Percentiles rank a stretch among this genome's conserved stretches.
Conservation (phyloP, 163 green algal genomes). For the Prototheca cutis region DNA sequence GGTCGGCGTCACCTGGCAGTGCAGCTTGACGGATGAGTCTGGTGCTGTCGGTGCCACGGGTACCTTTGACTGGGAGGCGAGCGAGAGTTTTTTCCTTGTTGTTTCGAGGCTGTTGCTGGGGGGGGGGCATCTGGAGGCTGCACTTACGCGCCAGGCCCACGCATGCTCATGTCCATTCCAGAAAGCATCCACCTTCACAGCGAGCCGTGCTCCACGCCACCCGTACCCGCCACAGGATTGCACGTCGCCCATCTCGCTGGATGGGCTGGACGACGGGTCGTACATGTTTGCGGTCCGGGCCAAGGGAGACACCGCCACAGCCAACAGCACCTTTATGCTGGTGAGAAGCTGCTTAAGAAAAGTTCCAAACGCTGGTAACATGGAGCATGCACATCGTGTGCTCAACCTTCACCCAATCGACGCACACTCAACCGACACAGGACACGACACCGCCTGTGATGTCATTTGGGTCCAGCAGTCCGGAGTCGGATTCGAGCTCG, state of each 20-base stretch:
- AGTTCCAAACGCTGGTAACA: too few species aligned
- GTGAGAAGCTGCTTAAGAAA: too few species aligned
- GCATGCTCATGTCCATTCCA: too few species aligned
- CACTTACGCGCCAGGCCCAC: too few species aligned
- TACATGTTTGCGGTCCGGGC: conserved; percentile 59
- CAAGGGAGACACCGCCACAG: conserved; percentile 31
- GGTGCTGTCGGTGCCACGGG: conserved; percentile 4
- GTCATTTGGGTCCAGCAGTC: background rate
- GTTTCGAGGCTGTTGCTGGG: too few species aligned
- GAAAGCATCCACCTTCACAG: too few species aligned
- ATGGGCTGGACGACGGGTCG: conserved; percentile 28
- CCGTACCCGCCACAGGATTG: conserved; percentile 24
- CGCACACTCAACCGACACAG: too few species aligned
- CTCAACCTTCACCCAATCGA: too few species aligned
- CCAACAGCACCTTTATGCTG: conserved; percentile 28
- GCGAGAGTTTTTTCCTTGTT: too few species aligned
- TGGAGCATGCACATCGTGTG: too few species aligned
- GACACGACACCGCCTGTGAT: conserved; percentile 17
- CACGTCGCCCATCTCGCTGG: conserved; percentile 26
- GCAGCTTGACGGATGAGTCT: conserved; percentile 29
- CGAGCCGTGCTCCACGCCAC: background rate
- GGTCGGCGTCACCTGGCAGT: conserved; percentile 37
- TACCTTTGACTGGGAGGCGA: conserved; percentile 11
- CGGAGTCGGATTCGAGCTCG: background rate
- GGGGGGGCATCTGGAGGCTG: too few species aligned